Base-by-base conservation (phyloP, 2,329 filamentous ascomycete species). In the Aureobasidium subglaciale region DNA sequence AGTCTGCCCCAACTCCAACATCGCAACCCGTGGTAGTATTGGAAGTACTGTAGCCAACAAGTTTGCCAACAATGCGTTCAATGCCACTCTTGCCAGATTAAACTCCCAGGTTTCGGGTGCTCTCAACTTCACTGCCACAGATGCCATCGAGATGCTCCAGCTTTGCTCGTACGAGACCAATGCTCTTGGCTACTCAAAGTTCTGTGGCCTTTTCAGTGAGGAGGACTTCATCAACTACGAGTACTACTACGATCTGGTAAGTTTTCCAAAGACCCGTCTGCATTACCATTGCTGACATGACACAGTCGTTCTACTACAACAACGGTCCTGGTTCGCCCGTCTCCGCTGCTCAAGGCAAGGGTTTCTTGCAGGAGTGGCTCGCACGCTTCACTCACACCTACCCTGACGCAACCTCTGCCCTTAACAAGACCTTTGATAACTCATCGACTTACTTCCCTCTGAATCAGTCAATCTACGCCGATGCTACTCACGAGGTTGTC, bases 181-280 rank as follows among this genome's bases (percentile, higher is more conserved):
- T 20, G 50, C 50, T 43, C 38, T 54, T 3, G 50, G 50, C 29
- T 54, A 54, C 50, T 54, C 50, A n/a, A 29, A 18, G n/a, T 54
- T 54, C 50, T 54, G 50, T 29, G 27, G 27, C 25, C 50, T 54
- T 29, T 54, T 54, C 29, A 25, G 18, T 18, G 13, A 54, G 18
- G 35, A 54, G 38, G 50, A 54, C 50, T 54, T 43, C 10, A 34
- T 54, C 50, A 54, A 54, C 38, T 54, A 54, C 50, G 50, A 54
- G 38, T 54, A 54, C 50, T 54, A 54, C 50, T 54, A 54, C 38
- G 50, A 54, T 16, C 30, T 54, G 25, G 40, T 43, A 25, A 10
- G 40, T 43, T 7, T n/a, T 43, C 9, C 34, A n/a, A 37, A n/a
- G n/a, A n/a, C n/a, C n/a, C n/a, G n/a, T n/a, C n/a, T n/a, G n/a